Base-by-base conservation (phyloP, 495 filamentous ascomycete species). In the Penicillium maclennaniae region DNA sequence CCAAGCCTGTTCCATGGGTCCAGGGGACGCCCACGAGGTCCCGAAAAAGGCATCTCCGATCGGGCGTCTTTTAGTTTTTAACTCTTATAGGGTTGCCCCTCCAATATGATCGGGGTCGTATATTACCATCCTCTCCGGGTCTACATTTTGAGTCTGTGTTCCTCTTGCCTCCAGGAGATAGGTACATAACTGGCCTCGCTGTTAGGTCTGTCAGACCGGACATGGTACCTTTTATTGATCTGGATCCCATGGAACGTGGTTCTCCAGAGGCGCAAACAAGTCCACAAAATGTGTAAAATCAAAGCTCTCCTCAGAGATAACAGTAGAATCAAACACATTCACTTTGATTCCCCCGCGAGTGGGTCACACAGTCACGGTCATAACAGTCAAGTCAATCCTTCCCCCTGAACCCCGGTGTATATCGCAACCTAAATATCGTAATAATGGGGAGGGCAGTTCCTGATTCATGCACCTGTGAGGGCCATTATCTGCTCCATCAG, bases 381-480 rank as follows among this genome's bases (percentile, higher is more conserved):
- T n/a, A n/a, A n/a, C n/a, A n/a, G n/a, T n/a, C n/a, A n/a, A n/a
- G n/a, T n/a, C n/a, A n/a, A n/a, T n/a, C n/a, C 19, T 15, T 17
- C 44, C 44, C 44, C 44, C 51, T 53, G 43, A 36, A 17, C n/a
- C 43, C n/a, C 43, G 26, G 28, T 40, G 34, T n/a, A 34, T 34
- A 34, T 34, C 46, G n/a, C 3, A 48, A 43, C 38, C 48, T 37
- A 36, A 15, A 17, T 16, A 19, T 15, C 7, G 17, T 42, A 42
- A 15, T n/a, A 1, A 16, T 21, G 39, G 6, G 20, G 19, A 21
- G 39, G 9, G 28, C 31, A 21, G 28, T 23, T 28, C 36, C 36
- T 49, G 47, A 41, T 46, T 46, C 43, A 47, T 43, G 27, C 28
- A 26, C 51, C 43, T 53, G 43, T 46, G 39, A 42, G 39, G 19